Evolutionary conservation across 441 rosid species (phyloP), one percentile per base, ranked within the genome.

Genomic region (Populus trichocarpa): DNA sequence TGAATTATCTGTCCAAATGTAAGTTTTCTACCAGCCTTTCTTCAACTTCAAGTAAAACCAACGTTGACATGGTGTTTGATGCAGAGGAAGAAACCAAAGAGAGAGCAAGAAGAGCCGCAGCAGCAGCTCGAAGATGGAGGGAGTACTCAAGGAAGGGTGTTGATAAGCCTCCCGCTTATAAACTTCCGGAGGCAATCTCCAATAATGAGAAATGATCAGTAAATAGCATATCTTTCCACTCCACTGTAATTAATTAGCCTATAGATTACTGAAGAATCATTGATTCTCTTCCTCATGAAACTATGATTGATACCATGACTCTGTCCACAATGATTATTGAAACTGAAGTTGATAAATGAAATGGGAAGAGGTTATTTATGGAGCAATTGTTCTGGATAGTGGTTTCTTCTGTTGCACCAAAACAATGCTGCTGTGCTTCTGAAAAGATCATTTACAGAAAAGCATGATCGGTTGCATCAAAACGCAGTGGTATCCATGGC

Each of bases 111-210:
- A 83, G 93, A 81, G 94, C 98, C 0, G 97, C 98, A 0, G 97
- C 91, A 0, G 98, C 99, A 6, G 92, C 99, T 16, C 83, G 95
- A 63, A 88, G 92, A 85, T 96, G 96, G 98, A 91, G 99, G 81
- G 98, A 96, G 84, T 96, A 91, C 81, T 93, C 99, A 6, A 87
- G 98, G 67, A 85, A 83, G 80, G 98, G 98, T 26, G 97, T 74
- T 0, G 98, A 96, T 79, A 91, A 90, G 84, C 94, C 89, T 42
- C 97, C 96, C 11, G 85, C 90, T 26, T 85, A 82, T 71, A 96
- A 96, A 84, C 99, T 96, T 82, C 98, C 97, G 0, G 93, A 90
- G 81, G 84, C 91, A 2, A 73, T 85, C 57, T 73, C 93, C 33
- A 83, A 76, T 28, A 84, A 74, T 14, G 92, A 90, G 30, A 83